Conservation (phyloP, 495 filamentous ascomycete species). For the Penicillium desertorum region DNA sequence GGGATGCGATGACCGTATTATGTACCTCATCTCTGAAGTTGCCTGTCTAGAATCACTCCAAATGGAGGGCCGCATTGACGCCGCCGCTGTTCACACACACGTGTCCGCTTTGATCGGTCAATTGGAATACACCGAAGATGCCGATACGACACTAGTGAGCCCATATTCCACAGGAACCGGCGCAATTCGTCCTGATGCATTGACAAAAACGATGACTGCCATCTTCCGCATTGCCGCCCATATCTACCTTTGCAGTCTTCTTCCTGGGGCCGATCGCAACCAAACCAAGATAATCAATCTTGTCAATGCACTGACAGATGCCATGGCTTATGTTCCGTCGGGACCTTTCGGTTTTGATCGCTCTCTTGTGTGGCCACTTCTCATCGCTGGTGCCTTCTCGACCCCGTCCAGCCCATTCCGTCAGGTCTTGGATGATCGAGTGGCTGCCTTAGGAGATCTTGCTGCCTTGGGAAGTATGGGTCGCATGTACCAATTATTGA, state of each 20-base stretch:
- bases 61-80: slow-evolving; percentile 69
- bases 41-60: slow-evolving; percentile 91
- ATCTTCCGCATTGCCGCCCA: slow-evolving; percentile 90
- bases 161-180: slow-evolving; percentile 57
- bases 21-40: slow-evolving; percentile 98
- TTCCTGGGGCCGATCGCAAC: no score
- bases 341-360: slow-evolving; percentile 84
- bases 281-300: no score
- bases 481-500: slow-evolving; percentile 72
- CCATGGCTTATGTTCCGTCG: slow-evolving; percentile 75
- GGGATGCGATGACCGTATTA: slow-evolving; percentile 96
- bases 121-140: slow-evolving; percentile 36
- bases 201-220: slow-evolving; percentile 81
- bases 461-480: slow-evolving; percentile 83
- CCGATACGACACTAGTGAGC: slow-evolving; percentile 53
- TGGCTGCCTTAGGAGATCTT: slow-evolving; percentile 64
- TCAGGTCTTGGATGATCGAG: slow-evolving; percentile 67
- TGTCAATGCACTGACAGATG: slow-evolving; percentile 56
- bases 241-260: slow-evolving; percentile 81
- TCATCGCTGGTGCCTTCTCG: slow-evolving; percentile 78
- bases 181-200: slow-evolving; percentile 73
- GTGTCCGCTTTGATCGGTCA: no score
- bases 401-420: slow-evolving; percentile 70
- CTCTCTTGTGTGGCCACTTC: slow-evolving; percentile 87
- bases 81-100: no score